Evolutionary conservation across 1,284 basidiomycete genomes (phyloP).

Genomic region (Tausonia pullulans): DNA sequence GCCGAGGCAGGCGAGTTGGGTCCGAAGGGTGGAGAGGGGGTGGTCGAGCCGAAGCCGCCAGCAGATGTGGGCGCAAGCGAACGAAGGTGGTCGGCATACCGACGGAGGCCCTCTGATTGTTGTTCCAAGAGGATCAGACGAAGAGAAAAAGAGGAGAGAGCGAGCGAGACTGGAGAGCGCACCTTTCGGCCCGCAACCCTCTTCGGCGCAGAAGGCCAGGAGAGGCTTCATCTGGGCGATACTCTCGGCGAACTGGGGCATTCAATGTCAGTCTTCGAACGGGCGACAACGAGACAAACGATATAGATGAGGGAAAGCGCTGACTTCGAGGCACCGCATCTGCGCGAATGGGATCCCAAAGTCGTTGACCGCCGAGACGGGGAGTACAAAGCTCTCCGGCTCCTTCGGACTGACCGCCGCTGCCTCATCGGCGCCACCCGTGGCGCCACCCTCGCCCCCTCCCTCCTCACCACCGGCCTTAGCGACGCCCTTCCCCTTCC

Average conservation of each 20-base stretch:
- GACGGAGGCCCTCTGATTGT: constrained; percentile 8
- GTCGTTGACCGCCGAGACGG: constrained; percentile 6
- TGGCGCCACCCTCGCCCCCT: background rate
- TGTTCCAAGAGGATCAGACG: background rate
- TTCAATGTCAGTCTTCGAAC: background rate
- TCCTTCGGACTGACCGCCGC: background rate
- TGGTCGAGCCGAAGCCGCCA: no score
- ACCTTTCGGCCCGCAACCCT: constrained; percentile 5
- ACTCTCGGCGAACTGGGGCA: constrained; percentile 3
- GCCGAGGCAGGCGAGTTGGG: background rate
- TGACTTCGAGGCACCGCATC: constrained; percentile 14
- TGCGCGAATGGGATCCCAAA: constrained; percentile 8
- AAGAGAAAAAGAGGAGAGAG: background rate
- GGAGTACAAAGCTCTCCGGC: constrained; percentile 2
- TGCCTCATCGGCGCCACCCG: background rate
- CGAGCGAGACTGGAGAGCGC: background rate
- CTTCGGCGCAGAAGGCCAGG: constrained; percentile 10
- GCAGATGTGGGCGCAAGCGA: no score
- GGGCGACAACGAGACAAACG: background rate
- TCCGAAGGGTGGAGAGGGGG: background rate
- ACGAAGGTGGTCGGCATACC: constrained; percentile 7
- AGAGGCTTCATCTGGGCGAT: constrained; percentile 10
- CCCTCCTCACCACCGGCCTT: background rate
- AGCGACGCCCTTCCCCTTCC: constrained; percentile 2
- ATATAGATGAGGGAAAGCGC: background rate